Evolutionary conservation across 371 early-diverging fungal genomes (phyloP), one percentile per base, ranked within the genome.

Genomic region (Syncephalastrum racemosum): DNA sequence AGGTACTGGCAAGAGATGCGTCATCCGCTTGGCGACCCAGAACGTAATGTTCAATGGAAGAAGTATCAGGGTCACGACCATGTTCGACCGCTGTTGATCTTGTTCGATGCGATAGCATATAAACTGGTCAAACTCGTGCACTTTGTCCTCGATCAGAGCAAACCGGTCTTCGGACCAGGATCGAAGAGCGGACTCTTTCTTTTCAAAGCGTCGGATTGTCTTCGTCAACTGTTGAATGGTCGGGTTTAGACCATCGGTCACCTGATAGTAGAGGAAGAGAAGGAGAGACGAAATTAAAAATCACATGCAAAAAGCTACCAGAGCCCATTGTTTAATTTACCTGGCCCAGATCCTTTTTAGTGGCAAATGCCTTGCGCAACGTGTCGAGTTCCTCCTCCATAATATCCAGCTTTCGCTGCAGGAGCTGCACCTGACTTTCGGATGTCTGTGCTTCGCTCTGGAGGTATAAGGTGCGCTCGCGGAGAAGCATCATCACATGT

Each of bases 271-370:
- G 20, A 40, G n/a, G n/a, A 51, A 31, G 36, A 31, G 12, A 8
- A 31, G 19, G 5, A 15, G 18, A 27, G 24, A 44, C 6, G 15
- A 8, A 5, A 31, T 31, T 31, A 31, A 31, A 31, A 10, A 51
- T 51, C 51, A 51, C 51, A 51, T 51, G 51, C 46, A 42, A 54
- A 16, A 45, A 45, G 46, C 46, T 42, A 18, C 31, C 14, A 14
- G 36, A 31, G 27, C 12, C 0, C 10, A 24, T 23, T 47, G 47
- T 22, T 19, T 22, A 18, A 46, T 46, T 44, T 70, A 72, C 72
- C 59, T 84, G 82, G 19, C 73, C 73, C n/a, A 87, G 59, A 53
- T 85, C 88, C 20, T 78, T 71, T 67, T 85, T 85, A 23, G 86
- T 87, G 15, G 85, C 86, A 68, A 75, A 84, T 7, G 82, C 85